A percentile compares a stretch with the other conserved stretches of the same genome.
Conservation (phyloP, 352 stramenopile genomes). For the Pythium rhizo-oryzae region DNA sequence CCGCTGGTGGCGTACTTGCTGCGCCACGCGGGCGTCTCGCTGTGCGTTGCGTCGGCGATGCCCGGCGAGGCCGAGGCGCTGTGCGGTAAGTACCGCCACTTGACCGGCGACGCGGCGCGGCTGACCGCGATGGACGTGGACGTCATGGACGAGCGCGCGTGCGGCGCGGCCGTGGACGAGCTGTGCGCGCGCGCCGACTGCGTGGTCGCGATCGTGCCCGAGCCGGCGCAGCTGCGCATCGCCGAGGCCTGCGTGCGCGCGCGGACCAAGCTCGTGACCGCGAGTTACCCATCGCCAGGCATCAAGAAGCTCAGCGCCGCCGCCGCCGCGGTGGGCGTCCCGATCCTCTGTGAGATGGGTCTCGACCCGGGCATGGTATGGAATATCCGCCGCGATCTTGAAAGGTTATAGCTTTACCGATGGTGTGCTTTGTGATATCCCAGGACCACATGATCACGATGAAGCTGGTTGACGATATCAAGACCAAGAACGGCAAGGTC, state of each 20-base stretch:
- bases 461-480: slow-evolving; percentile 87
- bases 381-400: neutral
- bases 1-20: slow-evolving; percentile 48
- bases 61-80: slow-evolving; percentile 35
- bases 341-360: slow-evolving; percentile 89
- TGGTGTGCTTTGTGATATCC: neutral
- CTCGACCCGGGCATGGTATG: slow-evolving; percentile 87
- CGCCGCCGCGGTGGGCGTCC: slow-evolving; percentile 55
- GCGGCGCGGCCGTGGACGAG: slow-evolving; percentile 22
- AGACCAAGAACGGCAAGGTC: slow-evolving; percentile 57
- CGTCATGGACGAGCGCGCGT: slow-evolving; percentile 25
- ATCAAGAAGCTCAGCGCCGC: slow-evolving; percentile 60
- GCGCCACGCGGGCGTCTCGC: slow-evolving; percentile 20
- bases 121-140: slow-evolving; percentile 28
- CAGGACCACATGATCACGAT: slow-evolving; percentile 90
- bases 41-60: slow-evolving; percentile 35
- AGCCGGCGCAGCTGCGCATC: slow-evolving; percentile 74
- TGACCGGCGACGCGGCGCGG: neutral
- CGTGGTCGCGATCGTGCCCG: slow-evolving; percentile 85
- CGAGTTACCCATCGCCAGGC: slow-evolving; percentile 87
- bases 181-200: slow-evolving; percentile 50
- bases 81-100: slow-evolving; percentile 27
- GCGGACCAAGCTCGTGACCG: slow-evolving; percentile 82
- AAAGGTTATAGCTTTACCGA: too few relatives aligned
- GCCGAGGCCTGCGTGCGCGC: slow-evolving; percentile 63